phyloP scores from a whole-genome alignment of 257 asterid genomes.

The Rhazya stricta region DNA sequence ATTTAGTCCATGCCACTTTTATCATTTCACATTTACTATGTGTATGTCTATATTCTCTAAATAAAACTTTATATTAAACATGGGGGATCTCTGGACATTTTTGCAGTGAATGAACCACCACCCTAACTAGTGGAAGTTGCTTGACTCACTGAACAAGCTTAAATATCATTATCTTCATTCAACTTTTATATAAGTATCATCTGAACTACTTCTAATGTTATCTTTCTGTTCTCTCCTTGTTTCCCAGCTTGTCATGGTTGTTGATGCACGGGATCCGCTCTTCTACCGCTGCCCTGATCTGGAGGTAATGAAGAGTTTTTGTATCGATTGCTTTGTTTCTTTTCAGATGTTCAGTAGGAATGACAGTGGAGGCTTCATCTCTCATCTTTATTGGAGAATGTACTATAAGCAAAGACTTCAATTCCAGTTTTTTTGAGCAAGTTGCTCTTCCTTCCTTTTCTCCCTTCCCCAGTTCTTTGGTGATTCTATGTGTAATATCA shows the following conservation, averaged over 20 bases:
- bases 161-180: neutral
- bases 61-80: neutral
- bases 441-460: neutral
- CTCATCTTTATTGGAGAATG: neutral
- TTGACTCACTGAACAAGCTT: neutral
- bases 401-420: neutral
- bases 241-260: conserved; percentile 87
- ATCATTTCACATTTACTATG: neutral
- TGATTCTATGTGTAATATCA: neutral
- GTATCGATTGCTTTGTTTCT: neutral
- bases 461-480: neutral
- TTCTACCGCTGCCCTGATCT: conserved; percentile 97
- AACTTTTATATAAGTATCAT: neutral
- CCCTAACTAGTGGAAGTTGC: neutral
- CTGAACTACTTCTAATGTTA: conserved; percentile 2
- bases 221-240: conserved; percentile 20
- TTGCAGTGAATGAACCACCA: neutral
- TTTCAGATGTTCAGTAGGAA: neutral
- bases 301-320: conserved; percentile 50
- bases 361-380: neutral
- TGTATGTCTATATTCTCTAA: neutral
- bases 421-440: neutral
- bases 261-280: conserved; percentile 96
- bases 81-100: neutral
- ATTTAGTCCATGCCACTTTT: neutral